Base-by-base conservation (phyloP, 805 yeast genomes). In the Peterozyma toletana region DNA sequence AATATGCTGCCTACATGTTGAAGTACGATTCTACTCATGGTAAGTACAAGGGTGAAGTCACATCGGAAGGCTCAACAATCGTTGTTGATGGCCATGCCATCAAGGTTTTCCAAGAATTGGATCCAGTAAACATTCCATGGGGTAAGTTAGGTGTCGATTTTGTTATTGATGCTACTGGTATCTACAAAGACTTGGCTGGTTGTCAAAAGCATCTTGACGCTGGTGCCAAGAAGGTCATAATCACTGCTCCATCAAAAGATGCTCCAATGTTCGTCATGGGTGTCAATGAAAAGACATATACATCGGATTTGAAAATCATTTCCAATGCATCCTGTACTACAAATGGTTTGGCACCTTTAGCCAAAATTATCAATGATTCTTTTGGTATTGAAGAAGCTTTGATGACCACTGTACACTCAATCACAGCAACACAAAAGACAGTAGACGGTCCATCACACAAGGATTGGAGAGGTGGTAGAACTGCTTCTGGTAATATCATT, bases 401-500 rank as follows among this genome's bases (percentile, higher is more conserved):
- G 64, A 88, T 88, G 96, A 88, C 96, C 71, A 88, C 96, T 52
- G 90, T 88, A 55, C 96, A 88, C 80, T 86, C 96, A 64, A 84
- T 86, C 73, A 88, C 96, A 56, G 96, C 96, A 58, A 85, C 96
- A 60, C 96, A 88, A 73, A 88, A 88, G 83, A 84, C 95, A 51
- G 96, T 88, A 54, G 96, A 88, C 68, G 96, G 96, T 73, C 95
- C 96, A 60, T 86, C 96, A 67, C 88, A 83, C 80, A 88, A 88
- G 80, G 96, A 88, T 78, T 88, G 96, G 96, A 84, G 96, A 81
- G 96, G 96, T 68, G 96, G 96, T 69, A 85, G 96, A 77, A 84
- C 96, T 58, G 96, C 96, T 65, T 83, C 91, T 51, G 95, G 90
- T 65, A 88, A 88, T 84, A 86, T 88, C 68, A 88, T 88, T 57